Evolutionary conservation across 768 basidiomycete genomes (phyloP).

Genomic region (Xerocomus spinulosus): DNA sequence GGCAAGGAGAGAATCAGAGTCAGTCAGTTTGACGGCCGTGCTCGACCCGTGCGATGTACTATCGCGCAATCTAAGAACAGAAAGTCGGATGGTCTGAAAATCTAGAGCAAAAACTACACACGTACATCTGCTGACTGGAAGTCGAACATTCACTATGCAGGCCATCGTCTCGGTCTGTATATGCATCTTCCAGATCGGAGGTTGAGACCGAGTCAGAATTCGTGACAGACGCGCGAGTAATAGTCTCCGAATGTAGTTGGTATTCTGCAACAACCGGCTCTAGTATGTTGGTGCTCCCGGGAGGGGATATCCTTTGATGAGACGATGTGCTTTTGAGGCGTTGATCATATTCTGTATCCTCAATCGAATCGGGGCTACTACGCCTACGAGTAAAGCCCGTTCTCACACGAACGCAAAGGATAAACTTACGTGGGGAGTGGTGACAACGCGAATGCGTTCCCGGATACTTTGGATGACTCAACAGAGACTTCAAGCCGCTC

Average conservation of each 20-base stretch:
- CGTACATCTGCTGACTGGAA: not conserved
- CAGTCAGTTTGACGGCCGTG: not conserved
- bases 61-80: not conserved
- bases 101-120: not conserved
- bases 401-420: not conserved
- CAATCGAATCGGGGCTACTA: not conserved
- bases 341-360: not conserved
- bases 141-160: not conserved
- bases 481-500: not conserved
- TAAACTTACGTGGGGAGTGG: not conserved
- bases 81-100: not conserved
- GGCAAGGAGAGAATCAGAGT: not conserved
- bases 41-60: not conserved
- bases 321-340: not conserved
- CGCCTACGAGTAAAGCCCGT: not conserved
- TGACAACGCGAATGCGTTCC: not conserved
- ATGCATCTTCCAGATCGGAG: not conserved
- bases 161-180: not conserved
- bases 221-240: not conserved
- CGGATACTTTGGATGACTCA: not conserved
- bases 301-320: not conserved
- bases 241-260: not conserved
- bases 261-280: not conserved
- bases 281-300: not conserved
- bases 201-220: not conserved